Percentiles rank a stretch among this genome's conserved stretches.
Evolutionary conservation across 768 basidiomycete species (phyloP).

Genomic region (Kwoniella sp.): DNA sequence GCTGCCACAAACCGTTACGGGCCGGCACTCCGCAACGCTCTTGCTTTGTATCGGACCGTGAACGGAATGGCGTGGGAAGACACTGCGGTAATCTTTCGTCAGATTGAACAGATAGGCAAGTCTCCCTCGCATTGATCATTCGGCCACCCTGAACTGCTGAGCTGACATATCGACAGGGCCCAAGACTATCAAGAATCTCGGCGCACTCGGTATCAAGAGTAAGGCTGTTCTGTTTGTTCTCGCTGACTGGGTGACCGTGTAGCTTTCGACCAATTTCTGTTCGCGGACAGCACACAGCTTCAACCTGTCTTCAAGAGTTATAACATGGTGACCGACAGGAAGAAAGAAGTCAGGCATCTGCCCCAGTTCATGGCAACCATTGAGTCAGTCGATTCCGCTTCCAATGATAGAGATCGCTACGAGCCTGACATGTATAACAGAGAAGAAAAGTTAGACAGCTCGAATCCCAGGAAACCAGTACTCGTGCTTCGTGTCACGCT

Average conservation of each 20-base stretch:
- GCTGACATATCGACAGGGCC: constrained; percentile 23
- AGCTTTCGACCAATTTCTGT: constrained; percentile 38
- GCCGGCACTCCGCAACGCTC: constrained; percentile 67
- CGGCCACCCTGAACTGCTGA: not conserved
- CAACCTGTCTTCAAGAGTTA: not conserved
- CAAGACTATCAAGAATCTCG: constrained; percentile 65
- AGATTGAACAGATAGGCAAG: constrained; percentile 80
- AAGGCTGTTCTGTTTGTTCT: constrained; percentile 1
- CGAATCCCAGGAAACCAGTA: not conserved
- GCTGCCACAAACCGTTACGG: constrained; percentile 70
- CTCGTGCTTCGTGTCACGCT: constrained; percentile 1
- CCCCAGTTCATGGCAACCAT: constrained; percentile 2
- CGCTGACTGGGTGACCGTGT: not conserved
- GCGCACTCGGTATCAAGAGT: constrained; percentile 66
- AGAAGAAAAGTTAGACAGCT: constrained; percentile 40
- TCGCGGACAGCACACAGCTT: constrained; percentile 16
- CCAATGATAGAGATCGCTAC: no score
- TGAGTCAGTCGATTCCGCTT: no score
- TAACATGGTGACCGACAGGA: not conserved
- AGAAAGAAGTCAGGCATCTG: constrained; percentile 1
- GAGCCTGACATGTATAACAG: no score
- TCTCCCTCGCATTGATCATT: not conserved
- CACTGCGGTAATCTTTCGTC: constrained; percentile 76
- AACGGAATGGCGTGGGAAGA: constrained; percentile 91
- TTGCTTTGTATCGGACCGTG: constrained; percentile 79